A percentile compares a stretch with the other conserved stretches of the same genome.
These are phyloP conservation scores for Annulohypoxylon bovei DNA, from an alignment of 495 filamentous ascomycete genomes.

Conservation along the genomic window DNA sequence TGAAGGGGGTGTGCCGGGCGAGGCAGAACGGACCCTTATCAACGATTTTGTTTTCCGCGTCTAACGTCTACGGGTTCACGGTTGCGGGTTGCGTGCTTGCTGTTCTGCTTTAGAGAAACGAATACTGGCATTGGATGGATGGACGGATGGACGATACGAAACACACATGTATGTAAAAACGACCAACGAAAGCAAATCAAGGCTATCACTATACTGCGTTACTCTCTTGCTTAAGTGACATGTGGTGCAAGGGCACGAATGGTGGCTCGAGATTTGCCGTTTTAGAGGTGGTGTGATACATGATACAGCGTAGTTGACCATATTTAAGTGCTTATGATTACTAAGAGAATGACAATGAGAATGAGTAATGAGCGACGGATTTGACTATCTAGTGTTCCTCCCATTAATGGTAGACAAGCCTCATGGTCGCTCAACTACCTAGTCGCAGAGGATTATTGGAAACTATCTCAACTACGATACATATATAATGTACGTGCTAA, in stretches of 20 bases:
- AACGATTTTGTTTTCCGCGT: neutral
- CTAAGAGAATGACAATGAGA: too few relatives aligned
- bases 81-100: neutral
- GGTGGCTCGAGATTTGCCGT: neutral
- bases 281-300: neutral
- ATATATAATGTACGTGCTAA: too few relatives aligned
- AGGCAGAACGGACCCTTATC: neutral
- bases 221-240: neutral
- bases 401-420: too few relatives aligned
- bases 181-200: neutral
- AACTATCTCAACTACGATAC: too few relatives aligned
- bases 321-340: too few relatives aligned
- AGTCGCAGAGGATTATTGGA: too few relatives aligned
- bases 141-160: slow-evolving; percentile 10
- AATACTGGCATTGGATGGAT: neutral
- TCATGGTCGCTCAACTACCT: too few relatives aligned
- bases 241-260: neutral
- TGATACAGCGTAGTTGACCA: too few relatives aligned
- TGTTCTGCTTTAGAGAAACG: neutral
- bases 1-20: neutral
- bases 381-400: too few relatives aligned
- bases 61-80: neutral
- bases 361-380: too few relatives aligned
- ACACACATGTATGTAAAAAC: slow-evolving; percentile 9
- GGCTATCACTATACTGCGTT: neutral